A percentile compares a stretch with the other conserved stretches of the same genome.
Conservation (phyloP, 2,329 filamentous ascomycete genomes). For the Epichloe typhina region DNA sequence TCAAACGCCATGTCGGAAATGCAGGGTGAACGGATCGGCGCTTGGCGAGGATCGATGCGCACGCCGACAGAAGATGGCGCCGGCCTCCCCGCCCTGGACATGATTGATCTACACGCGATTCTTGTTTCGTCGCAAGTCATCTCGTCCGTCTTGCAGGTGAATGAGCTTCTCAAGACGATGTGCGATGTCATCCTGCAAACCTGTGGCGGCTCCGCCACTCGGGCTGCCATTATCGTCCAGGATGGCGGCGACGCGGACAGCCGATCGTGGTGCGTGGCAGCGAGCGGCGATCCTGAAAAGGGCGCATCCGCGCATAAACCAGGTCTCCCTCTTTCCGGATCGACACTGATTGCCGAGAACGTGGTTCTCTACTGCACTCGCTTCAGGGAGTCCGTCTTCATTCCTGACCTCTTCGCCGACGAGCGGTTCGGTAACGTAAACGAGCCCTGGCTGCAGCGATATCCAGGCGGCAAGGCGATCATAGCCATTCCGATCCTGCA, state of each 20-base stretch:
- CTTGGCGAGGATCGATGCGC: slow-evolving; percentile 49
- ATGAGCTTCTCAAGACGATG: slow-evolving; percentile 66
- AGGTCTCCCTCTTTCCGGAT: slow-evolving; percentile 49
- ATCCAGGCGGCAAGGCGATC: slow-evolving; percentile 58
- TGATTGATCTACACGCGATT: slow-evolving; percentile 71
- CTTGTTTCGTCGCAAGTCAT: slow-evolving; percentile 44
- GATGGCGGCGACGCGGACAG: slow-evolving; percentile 43
- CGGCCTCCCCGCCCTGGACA: slow-evolving; percentile 62
- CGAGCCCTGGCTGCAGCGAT: slow-evolving; percentile 52
- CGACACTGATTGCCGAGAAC: slow-evolving; percentile 60
- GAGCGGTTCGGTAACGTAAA: slow-evolving; percentile 68
- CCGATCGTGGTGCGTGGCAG: slow-evolving; percentile 57
- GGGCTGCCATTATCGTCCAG: slow-evolving; percentile 62
- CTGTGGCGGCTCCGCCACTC: slow-evolving; percentile 55
- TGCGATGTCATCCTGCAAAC: slow-evolving; percentile 70
- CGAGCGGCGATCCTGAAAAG: slow-evolving; percentile 57
- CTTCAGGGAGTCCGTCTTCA: slow-evolving; percentile 62
- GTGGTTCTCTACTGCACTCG: slow-evolving; percentile 65
- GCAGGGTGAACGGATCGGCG: slow-evolving; percentile 45
- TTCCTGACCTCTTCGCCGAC: slow-evolving; percentile 59
- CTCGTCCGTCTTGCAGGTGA: slow-evolving; percentile 63
- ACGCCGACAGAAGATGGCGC: slow-evolving; percentile 41
- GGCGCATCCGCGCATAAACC: slow-evolving; percentile 55
- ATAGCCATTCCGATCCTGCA: slow-evolving; percentile 72
- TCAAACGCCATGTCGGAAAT: slow-evolving; percentile 34